Percentiles rank a stretch among this genome's conserved stretches.
These are phyloP conservation scores for Trypanosoma lewisi DNA, from an alignment of 208 protist species.

Conservation along the genomic window DNA sequence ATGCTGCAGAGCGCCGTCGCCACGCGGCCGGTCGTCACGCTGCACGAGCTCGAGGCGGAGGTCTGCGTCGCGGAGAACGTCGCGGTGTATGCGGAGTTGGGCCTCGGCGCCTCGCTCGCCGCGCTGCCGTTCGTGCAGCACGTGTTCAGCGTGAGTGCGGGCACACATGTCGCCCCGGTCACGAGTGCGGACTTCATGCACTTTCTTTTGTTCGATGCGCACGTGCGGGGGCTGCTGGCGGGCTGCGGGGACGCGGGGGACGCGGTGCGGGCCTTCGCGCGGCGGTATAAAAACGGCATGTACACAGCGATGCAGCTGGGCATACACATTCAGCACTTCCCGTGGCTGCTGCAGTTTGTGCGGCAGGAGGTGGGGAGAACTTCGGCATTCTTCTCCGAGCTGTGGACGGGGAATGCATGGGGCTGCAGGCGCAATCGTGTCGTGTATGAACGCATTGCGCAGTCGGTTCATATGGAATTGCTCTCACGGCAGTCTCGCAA, in stretches of 20 bases:
- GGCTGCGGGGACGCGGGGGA: constrained; percentile 61
- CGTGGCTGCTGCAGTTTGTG: constrained; percentile 42
- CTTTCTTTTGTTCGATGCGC: constrained; percentile 51
- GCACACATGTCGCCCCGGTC: constrained; percentile 42
- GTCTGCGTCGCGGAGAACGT: constrained; percentile 53
- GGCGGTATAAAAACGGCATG: constrained; percentile 36
- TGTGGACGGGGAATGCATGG: not conserved
- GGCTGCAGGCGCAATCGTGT: constrained; percentile 21
- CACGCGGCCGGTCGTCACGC: constrained; percentile 69
- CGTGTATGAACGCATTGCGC: constrained; percentile 28
- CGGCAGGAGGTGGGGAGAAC: constrained; percentile 33
- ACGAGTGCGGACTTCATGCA: constrained; percentile 41
- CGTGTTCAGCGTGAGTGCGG: constrained; percentile 48
- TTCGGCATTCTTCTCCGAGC: constrained; percentile 4
- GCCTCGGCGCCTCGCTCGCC: constrained; percentile 50
- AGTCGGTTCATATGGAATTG: constrained; percentile 1
- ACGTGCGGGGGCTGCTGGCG: constrained; percentile 39
- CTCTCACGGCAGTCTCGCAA: not conserved
- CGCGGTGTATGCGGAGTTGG: constrained; percentile 50
- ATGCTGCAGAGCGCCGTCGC: constrained; percentile 52
- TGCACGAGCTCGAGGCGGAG: constrained; percentile 79
- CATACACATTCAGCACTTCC: constrained; percentile 76
- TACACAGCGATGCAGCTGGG: constrained; percentile 47
- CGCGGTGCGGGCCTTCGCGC: constrained; percentile 54
- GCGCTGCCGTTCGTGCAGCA: constrained; percentile 69